phyloP scores from a whole-genome alignment of 257 asterid genomes.

The Solanum chaucha region DNA sequence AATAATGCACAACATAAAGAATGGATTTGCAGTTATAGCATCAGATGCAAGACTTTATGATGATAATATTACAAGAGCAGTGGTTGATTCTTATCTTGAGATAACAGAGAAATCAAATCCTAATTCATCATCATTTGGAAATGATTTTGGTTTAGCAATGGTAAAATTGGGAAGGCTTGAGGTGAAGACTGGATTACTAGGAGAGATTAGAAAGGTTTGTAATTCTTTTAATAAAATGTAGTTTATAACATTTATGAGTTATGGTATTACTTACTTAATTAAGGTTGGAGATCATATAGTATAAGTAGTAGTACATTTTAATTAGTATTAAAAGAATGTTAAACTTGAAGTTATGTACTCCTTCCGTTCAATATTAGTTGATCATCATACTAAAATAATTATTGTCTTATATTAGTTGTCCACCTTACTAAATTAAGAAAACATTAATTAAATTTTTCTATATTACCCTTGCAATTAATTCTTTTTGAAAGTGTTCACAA shows the following conservation, averaged over 20 bases:
- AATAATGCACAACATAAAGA: constrained; percentile 11
- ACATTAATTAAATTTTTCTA: too few species aligned
- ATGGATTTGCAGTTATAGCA: constrained; percentile 21
- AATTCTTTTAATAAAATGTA: constrained; percentile 9
- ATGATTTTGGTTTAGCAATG: constrained; percentile 27
- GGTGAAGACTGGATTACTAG: constrained; percentile 19
- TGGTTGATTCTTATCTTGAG: constrained; percentile 11
- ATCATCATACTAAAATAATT: too few species aligned
- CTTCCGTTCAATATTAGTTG: too few species aligned
- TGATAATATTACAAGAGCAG: constrained; percentile 1
- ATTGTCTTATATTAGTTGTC: too few species aligned
- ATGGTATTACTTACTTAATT: neutral
- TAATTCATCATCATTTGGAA: neutral
- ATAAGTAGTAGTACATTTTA: too few species aligned
- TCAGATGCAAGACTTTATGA: constrained; percentile 32
- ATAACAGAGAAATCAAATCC: neutral
- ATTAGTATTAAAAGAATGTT: neutral
- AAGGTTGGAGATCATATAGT: neutral
- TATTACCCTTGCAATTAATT: too few species aligned
- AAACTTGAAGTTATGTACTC: too few species aligned
- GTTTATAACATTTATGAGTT: neutral
- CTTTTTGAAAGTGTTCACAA: too few species aligned
- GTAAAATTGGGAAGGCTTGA: constrained; percentile 29
- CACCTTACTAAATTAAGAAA: too few species aligned
- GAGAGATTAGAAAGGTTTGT: constrained; percentile 25